Conservation (phyloP, 2,329 filamentous ascomycete genomes). For the Paraconiothyrium brasiliense region DNA sequence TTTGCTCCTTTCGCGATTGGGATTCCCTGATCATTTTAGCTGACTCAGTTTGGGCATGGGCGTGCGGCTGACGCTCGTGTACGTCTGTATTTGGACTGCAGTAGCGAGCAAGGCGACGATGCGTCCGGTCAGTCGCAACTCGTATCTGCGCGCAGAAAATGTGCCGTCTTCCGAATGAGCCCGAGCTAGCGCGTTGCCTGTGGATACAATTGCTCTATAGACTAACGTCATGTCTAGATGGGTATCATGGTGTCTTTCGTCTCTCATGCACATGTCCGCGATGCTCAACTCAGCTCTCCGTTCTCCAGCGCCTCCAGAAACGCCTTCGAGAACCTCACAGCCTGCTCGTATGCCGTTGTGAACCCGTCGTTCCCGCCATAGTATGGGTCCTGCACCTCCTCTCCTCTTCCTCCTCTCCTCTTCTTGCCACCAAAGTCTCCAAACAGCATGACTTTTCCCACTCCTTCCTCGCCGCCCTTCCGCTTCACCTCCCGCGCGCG, state of each 20-base stretch:
- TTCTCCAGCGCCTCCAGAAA: conserved; percentile 71
- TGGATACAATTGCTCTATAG: background rate
- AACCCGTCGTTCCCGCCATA: conserved; percentile 89
- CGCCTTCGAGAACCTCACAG: conserved; percentile 76
- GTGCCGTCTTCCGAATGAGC: background rate
- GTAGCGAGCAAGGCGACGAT: background rate
- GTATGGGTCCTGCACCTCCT: conserved; percentile 88
- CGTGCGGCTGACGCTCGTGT: conserved; percentile 15
- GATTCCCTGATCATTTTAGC: background rate
- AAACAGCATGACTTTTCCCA: conserved; percentile 77
- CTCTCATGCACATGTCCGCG: background rate
- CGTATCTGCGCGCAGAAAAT: too few species aligned
- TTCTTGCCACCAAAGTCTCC: conserved; percentile 76
- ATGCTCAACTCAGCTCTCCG: conserved; percentile 37
- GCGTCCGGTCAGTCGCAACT: too few species aligned
- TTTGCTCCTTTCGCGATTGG: background rate
- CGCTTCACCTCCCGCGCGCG: conserved; percentile 61
- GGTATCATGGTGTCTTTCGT: conserved; percentile 31
- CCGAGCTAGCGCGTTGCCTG: background rate
- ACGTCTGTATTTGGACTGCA: background rate
- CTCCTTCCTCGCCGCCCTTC: conserved; percentile 44
- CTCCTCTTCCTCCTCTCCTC: conserved; percentile 58
- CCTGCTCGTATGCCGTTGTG: conserved; percentile 85
- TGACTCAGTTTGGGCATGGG: background rate
- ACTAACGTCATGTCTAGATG: conserved; percentile 12